Base-by-base conservation (phyloP, 129 eudicot genomes). In the Dittrichia graveolens region DNA sequence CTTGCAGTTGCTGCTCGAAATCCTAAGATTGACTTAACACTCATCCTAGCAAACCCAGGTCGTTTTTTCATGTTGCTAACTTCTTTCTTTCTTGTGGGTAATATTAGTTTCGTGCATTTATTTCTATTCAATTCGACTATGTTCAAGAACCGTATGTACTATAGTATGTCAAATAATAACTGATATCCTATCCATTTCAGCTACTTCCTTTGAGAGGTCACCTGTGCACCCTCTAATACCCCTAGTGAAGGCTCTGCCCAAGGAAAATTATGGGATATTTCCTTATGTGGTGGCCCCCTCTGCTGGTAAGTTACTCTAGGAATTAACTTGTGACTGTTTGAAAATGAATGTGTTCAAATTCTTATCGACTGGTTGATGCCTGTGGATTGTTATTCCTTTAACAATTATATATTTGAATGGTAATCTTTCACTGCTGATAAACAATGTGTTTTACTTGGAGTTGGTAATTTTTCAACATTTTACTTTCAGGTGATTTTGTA, bases 191-290 rank as follows among this genome's bases (percentile, higher is more conserved):
- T 79, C 69, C 54, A 45, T 87, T 80, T 78, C 88, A 93, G 98
- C 96, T 77, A 93, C 98, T 57, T 84, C 98, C 72, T 84, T 83
- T 85, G 90, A 80, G 61, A 87, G 87, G 86, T 85, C 92, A 68
- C 85, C 75, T 57, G 64, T 90, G 79, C 86, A 79, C 73, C 96
- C 92, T 79, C 55, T 89, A 56, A 67, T 86, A 61, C 84, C 96
- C 13, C 71, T 92, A 42, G 67, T 92, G 81, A 86, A 75, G 78
- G 83, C 81, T 41, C 60, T 92, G 76, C 96, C 98, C 14, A 82
- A 83, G 48, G 82, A 92, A 74, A 83, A 81, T 80, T 90, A 85
- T 73, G 54, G 48, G 45, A 72, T 89, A 37, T 84, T 89, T 57
- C 98, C 98, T 60, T 87, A 89, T 71, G 83, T 85, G 69, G 79